Percentiles rank a stretch among this genome's conserved stretches.
Evolutionary conservation across 352 stramenopile species (phyloP).

Genomic region (Phytophthora sansomeana): DNA sequence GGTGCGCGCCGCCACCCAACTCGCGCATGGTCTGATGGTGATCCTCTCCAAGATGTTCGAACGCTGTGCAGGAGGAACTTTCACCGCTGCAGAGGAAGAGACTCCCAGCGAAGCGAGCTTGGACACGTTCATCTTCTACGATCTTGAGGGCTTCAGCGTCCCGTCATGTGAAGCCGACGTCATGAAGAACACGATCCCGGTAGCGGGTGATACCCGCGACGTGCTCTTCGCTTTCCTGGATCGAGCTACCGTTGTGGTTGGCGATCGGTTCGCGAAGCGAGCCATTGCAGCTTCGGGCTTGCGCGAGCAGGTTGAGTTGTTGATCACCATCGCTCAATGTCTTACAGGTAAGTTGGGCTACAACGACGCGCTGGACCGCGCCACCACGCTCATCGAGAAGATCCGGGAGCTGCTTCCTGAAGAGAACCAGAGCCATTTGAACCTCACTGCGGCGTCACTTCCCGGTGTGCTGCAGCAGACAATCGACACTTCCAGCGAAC

Average conservation of each 20-base stretch:
- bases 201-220: conserved; percentile 50
- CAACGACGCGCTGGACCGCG: conserved; percentile 52
- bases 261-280: conserved; percentile 63
- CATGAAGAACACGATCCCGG: conserved; percentile 33
- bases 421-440: conserved; percentile 66
- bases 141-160: conserved; percentile 44
- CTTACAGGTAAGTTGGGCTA: conserved; percentile 52
- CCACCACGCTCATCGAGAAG: conserved; percentile 47
- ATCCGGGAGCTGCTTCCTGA: conserved; percentile 51
- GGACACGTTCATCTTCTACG: conserved; percentile 63
- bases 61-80: conserved; percentile 31
- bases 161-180: conserved; percentile 46
- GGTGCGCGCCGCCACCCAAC: conserved; percentile 36
- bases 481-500: conserved; percentile 23
- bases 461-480: conserved; percentile 39
- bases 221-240: conserved; percentile 69
- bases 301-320: conserved; percentile 65
- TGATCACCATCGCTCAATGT: conserved; percentile 68
- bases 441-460: conserved; percentile 49
- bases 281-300: conserved; percentile 55
- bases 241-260: conserved; percentile 62
- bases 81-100: conserved; percentile 13
- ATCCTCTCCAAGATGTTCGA: conserved; percentile 69
- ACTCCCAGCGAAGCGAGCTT: conserved; percentile 27
- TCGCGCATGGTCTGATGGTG: conserved; percentile 56